phyloP scores from a whole-genome alignment of 371 early-diverging fungal species.

The Coemansia sp. region DNA sequence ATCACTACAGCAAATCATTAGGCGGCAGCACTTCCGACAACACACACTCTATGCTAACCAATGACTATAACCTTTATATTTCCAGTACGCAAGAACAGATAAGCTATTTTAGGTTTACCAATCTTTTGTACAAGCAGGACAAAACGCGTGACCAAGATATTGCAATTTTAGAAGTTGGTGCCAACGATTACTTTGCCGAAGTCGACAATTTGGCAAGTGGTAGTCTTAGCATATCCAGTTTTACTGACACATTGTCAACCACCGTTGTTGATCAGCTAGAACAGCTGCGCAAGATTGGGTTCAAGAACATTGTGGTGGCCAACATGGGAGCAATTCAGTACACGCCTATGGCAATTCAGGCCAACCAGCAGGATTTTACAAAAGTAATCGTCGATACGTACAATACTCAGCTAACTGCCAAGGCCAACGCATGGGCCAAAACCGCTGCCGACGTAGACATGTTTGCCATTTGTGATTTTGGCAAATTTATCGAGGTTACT shows the following conservation, averaged over 20 bases:
- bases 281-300: slow-evolving; percentile 21
- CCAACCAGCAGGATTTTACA: background rate
- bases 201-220: background rate
- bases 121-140: slow-evolving; percentile 8
- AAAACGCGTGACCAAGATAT: slow-evolving; percentile 23
- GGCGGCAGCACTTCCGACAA: slow-evolving; percentile 41
- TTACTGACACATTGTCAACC: slow-evolving; percentile 10
- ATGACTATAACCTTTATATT: slow-evolving; percentile 5
- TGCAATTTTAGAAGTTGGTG: slow-evolving; percentile 38
- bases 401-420: slow-evolving; percentile 10
- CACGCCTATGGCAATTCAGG: slow-evolving; percentile 19
- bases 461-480: slow-evolving; percentile 25
- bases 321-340: slow-evolving; percentile 36
- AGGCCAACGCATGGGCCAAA: slow-evolving; percentile 27
- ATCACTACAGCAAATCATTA: slow-evolving; percentile 35
- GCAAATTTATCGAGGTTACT: slow-evolving; percentile 19
- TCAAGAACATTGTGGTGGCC: slow-evolving; percentile 26
- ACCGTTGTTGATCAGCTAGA: slow-evolving; percentile 27
- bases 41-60: background rate
- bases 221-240: slow-evolving; percentile 6
- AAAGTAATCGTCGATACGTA: background rate
- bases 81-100: slow-evolving; percentile 32
- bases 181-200: slow-evolving; percentile 35
- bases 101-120: slow-evolving; percentile 19
- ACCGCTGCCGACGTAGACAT: background rate